Evolutionary conservation across 2,329 filamentous ascomycete genomes (phyloP), one percentile per base, ranked within the genome.

Genomic region (Cladosporium velox): DNA sequence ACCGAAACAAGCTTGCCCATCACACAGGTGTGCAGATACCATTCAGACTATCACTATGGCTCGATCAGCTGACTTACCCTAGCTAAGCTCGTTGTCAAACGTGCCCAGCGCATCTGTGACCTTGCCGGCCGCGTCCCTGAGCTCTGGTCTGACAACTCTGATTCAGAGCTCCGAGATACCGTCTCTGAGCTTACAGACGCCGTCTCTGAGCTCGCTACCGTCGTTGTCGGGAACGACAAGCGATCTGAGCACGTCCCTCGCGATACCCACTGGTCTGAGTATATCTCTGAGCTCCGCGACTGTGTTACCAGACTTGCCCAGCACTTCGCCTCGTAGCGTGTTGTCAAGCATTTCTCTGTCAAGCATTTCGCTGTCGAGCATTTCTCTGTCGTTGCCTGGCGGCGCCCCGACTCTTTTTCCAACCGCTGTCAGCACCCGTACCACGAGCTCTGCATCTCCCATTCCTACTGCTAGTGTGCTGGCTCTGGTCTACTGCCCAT

Each of bases 401-500:
- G 54, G 54, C 14, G 35, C 14, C 32, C 32, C 28, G n/a, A 57
- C 54, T 26, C 21, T 44, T 35, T 8, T 14, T 11, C 54, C 28
- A 12, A 57, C 54, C 32, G 14, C 38, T 34, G 11, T 21, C n/a
- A 38, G n/a, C 21, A 41, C 55, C 35, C 32, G 55, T 41, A 41
- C 55, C 32, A 59, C 55, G 4, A 18, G 32, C 35, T 30, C 47
- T 30, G 32, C 55, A 41, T 26, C 51, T 12, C 21, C 67, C 8
- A 60, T 69, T 24, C 71, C 72, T 5, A 70, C 69, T 30, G 68
- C 72, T 0, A 70, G 68, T 5, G 35, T 44, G 3, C 30, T 62
- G 10, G 65, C 71, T 3, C 44, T 71, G 18, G 65, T 73, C 61
- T 63, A 58, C 24, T 75, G 73, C 60, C 72, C 73, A 1, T 41